Base-by-base conservation (phyloP, 257 asterid species). In the Galeopsis tetrahit region DNA sequence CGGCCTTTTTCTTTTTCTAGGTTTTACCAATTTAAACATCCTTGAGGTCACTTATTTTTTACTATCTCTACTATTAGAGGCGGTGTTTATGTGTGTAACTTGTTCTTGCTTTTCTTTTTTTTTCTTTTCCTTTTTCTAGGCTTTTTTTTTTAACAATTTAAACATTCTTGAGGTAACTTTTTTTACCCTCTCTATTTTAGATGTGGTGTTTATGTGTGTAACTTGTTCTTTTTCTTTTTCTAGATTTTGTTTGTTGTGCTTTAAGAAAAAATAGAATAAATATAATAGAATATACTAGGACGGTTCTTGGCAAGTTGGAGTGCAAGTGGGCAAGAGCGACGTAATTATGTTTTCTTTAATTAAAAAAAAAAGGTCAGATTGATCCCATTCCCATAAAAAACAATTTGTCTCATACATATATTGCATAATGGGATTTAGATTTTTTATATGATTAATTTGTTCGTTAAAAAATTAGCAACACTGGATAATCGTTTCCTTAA, bases 271-370 rank as follows among this genome's bases (percentile, higher is more conserved):
- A 42, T 33, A 0, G 3, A 10, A 60, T 2, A 53, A 32, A 21
- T 21, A 17, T 36, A 57, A 67, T 67, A 34, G 28, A 52, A 70
- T 62, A 53, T 42, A 53, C 33, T 55, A 42, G 64, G 65, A 59
- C 68, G 80, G 46, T 64, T 63, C 34, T 13, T 21, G 56, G 80
- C 80, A 79, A 79, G 79, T 80, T 80, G 81, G 35, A 33, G 42
- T 68, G 81, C 84, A 80, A 80, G 81, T 76, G 66, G 84, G 72
- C 51, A 57, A 8, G 35, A 53, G 59, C 69, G 64, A 9, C 61
- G 6, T n/a, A 17, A 17, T 21, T 5, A 7, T 17, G 28, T 55
- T 55, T 55, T 39, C 5, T 39, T 39, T 39, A 39, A 39, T n/a
- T n/a, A 4, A 39, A 4, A 39, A 39, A 3, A 0, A 39, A 3